A percentile compares a stretch with the other conserved stretches of the same genome.
These are phyloP conservation scores for Apodospora peruviana DNA, from an alignment of 495 filamentous ascomycete genomes.

Conservation along the genomic window DNA sequence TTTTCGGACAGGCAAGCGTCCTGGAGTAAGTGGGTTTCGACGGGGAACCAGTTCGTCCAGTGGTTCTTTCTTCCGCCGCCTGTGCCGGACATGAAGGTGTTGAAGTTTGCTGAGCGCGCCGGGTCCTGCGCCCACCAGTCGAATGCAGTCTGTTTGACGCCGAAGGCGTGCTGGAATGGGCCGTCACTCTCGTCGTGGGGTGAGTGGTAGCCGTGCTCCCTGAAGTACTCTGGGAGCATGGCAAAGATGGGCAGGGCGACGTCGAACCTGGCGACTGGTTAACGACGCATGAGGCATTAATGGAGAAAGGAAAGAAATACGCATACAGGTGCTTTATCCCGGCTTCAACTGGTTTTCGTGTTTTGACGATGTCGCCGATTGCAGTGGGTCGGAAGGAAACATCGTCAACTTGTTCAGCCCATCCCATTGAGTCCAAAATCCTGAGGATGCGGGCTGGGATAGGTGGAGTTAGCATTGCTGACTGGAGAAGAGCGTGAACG, in stretches of 20 bases:
- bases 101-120: conserved; percentile 33
- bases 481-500: too few species aligned
- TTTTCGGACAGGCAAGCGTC: conserved; percentile 37
- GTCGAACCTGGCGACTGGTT: conserved; percentile 22
- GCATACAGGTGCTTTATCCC: too few species aligned
- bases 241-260: conserved; percentile 9
- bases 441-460: too few species aligned
- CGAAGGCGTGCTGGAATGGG: not conserved
- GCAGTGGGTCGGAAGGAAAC: too few species aligned
- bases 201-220: conserved; percentile 15
- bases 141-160: conserved; percentile 20
- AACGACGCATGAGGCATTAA: conserved; percentile 25
- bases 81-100: conserved; percentile 47
- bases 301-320: conserved; percentile 41
- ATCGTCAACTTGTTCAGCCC: too few species aligned
- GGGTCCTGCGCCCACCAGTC: conserved; percentile 19
- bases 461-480: too few species aligned
- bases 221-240: conserved; percentile 14
- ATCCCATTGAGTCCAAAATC: too few species aligned
- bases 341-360: too few species aligned
- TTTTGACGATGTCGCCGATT: conserved; percentile 44
- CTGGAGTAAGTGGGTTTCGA: conserved; percentile 43
- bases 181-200: conserved; percentile 2
- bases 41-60: conserved; percentile 50
- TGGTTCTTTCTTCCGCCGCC: conserved; percentile 43